Evolutionary conservation across 2,329 filamentous ascomycete genomes (phyloP), one percentile per base, ranked within the genome.

Genomic region (Grosmannia serpens): DNA sequence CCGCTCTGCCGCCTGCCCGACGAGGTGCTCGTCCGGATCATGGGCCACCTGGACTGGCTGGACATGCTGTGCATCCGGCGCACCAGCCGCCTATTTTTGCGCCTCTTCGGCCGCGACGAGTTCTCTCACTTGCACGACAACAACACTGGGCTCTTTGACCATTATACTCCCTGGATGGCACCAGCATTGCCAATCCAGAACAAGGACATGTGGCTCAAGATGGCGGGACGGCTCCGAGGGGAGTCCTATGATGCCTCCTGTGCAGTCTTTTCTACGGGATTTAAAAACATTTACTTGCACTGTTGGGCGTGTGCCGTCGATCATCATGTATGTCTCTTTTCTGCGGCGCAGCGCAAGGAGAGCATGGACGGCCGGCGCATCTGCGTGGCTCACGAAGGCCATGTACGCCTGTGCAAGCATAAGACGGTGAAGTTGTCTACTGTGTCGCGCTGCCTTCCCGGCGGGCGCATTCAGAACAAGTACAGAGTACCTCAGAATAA

Each of bases 1-100:
- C 41, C 55, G 38, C 51, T 60, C 24, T 35, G 20, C n/a, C 58
- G 52, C 22, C 58, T 60, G 22, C 58, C 55, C 2, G 58, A 57
- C 9, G 46, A 57, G 9, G 31, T 60, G 17, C 55, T 60, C 24
- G 46, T 55, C 6, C 51, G 17, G 7, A 55, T 57, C 51, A 60
- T 57, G 58, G 33, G 10, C 33, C 8, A 52, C n/a, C 26, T 57
- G n/a, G 51, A 55, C 24, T 41, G n/a, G 33, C 35, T 55, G 24
- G 33, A 29, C 22, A 55, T 55, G 10, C 33, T 44, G 24, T 44
- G 35, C 33, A 20, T 55, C n/a, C 53, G 53, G 22, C 53, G 38
- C 33, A 44, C 53, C 9, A 55, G 53, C 38, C 53, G 53, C 53
- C 20, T 55, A n/a, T 55, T 55, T 29, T n/a, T 55, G n/a, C 53